These are phyloP conservation scores for Lophium mytilinum DNA, from an alignment of 495 filamentous ascomycete genomes.

Conservation along the genomic window DNA sequence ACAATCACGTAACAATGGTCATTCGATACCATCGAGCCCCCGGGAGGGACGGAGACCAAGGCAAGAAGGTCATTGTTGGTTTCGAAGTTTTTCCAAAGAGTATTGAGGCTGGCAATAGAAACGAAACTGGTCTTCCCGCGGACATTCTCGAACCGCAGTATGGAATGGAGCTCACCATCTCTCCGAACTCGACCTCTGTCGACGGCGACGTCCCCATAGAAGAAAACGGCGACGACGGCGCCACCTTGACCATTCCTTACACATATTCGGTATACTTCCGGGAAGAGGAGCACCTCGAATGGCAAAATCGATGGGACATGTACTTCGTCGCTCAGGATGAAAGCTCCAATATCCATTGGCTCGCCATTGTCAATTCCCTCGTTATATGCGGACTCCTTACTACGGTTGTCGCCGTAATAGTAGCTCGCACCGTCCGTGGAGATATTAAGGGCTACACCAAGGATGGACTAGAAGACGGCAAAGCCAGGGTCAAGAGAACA, in stretches of 20 bases:
- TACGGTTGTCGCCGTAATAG: conserved; percentile 76
- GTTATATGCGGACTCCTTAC: conserved; percentile 78
- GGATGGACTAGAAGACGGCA: conserved; percentile 58
- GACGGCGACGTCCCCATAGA: conserved; percentile 41
- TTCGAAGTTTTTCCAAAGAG: conserved; percentile 94
- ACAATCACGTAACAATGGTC: conserved; percentile 87
- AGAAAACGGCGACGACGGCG: conserved; percentile 56
- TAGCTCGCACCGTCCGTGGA: conserved; percentile 70
- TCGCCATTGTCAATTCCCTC: conserved; percentile 86
- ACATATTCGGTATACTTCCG: conserved; percentile 91
- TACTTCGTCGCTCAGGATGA: conserved; percentile 92
- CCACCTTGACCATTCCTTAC: conserved; percentile 72
- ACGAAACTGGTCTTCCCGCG: conserved; percentile 56
- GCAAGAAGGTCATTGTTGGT: conserved; percentile 77
- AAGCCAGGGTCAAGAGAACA: conserved; percentile 45
- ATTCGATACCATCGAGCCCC: conserved; percentile 75
- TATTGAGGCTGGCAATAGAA: conserved; percentile 54
- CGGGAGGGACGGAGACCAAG: conserved; percentile 55
- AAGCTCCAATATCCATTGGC: conserved; percentile 78
- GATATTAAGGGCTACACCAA: conserved; percentile 73
- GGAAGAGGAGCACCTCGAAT: conserved; percentile 75
- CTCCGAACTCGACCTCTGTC: conserved; percentile 47
- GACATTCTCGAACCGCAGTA: conserved; percentile 54
- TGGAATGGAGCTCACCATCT: conserved; percentile 60
- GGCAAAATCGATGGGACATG: conserved; percentile 82